Percentiles rank a stretch among this genome's conserved stretches.
phyloP scores from a whole-genome alignment of 768 basidiomycete genomes.

The Dentipellis fragilis region DNA sequence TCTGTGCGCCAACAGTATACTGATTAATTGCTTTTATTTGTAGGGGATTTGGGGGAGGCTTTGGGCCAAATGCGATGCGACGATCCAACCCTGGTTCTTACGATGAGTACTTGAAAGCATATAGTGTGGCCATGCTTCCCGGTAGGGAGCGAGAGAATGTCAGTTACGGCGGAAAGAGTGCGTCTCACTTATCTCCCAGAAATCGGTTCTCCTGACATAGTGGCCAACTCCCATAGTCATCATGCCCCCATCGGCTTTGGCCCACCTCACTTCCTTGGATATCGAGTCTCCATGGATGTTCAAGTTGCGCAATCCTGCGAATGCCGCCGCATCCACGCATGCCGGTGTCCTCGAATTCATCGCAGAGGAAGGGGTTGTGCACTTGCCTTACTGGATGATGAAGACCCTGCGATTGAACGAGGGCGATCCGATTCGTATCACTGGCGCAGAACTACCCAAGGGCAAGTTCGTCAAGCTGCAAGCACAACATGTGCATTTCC shows the following conservation, averaged over 20 bases:
- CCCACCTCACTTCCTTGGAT: constrained; percentile 78
- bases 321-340: constrained; percentile 79
- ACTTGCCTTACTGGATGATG: constrained; percentile 99
- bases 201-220: constrained; percentile 5
- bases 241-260: constrained; percentile 93
- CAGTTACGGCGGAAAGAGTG: constrained; percentile 96
- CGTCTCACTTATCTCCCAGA: constrained; percentile 27
- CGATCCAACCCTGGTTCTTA: constrained; percentile 62
- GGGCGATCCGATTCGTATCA: constrained; percentile 91
- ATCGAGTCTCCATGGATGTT: constrained; percentile 94
- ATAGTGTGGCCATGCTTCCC: constrained; percentile 90
- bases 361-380: constrained; percentile 90
- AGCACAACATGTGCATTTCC: constrained; percentile 88
- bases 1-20: neutral
- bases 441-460: constrained; percentile 79
- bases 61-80: constrained; percentile 32
- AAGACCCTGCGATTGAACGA: constrained; percentile 87
- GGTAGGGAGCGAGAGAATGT: constrained; percentile 82
- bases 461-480: constrained; percentile 96
- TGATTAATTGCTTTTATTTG: constrained; percentile 6
- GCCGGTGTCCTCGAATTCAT: constrained; percentile 99
- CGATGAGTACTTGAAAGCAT: constrained; percentile 90
- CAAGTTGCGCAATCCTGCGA: constrained; percentile 84
- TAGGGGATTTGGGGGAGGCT: constrained; percentile 47
- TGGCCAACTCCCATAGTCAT: constrained; percentile 50